These are phyloP conservation scores for Meredithiella fracta DNA, from an alignment of 2,329 filamentous ascomycete species.

Conservation along the genomic window DNA sequence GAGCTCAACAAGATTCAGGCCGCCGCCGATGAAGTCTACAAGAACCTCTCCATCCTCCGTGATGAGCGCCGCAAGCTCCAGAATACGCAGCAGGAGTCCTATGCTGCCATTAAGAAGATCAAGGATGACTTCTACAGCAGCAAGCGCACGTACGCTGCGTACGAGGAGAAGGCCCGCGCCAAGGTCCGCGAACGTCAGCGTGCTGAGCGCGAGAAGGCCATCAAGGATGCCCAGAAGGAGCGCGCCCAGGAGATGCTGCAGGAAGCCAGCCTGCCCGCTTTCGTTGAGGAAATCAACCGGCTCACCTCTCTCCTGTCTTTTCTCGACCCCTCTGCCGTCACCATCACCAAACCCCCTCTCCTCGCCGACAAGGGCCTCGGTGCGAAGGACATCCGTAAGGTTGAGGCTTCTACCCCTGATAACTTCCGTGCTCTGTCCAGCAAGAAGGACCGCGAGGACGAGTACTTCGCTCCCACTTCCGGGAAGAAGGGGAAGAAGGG, in stretches of 20 bases:
- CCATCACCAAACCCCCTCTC: slow-evolving; percentile 49
- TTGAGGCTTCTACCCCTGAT: slow-evolving; percentile 72
- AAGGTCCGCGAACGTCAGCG: slow-evolving; percentile 60
- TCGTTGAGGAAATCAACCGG: slow-evolving; percentile 79
- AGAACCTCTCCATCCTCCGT: slow-evolving; percentile 66
- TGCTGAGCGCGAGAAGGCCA: slow-evolving; percentile 60
- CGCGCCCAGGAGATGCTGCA: slow-evolving; percentile 60
- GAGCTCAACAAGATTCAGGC: slow-evolving; percentile 84
- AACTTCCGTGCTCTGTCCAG: slow-evolving; percentile 57
- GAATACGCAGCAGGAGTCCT: slow-evolving; percentile 76
- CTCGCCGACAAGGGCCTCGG: slow-evolving; percentile 55
- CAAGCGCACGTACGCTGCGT: slow-evolving; percentile 67
- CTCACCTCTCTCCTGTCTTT: slow-evolving; percentile 77
- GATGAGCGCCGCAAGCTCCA: slow-evolving; percentile 77
- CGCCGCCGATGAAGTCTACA: slow-evolving; percentile 80
- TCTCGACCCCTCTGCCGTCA: slow-evolving; percentile 60
- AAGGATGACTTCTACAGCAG: slow-evolving; percentile 78
- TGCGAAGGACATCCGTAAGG: slow-evolving; percentile 64
- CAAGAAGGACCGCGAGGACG: slow-evolving; percentile 79
- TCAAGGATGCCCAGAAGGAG: slow-evolving; percentile 58
- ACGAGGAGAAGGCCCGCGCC: slow-evolving; percentile 69
- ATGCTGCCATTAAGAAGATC: slow-evolving; percentile 60
- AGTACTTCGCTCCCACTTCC: slow-evolving; percentile 71
- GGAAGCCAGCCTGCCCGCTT: slow-evolving; percentile 73
- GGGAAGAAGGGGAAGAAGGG: slow-evolving; percentile 87